phyloP scores from a whole-genome alignment of 1,284 basidiomycete genomes.

The Trichosporon ovoides region DNA sequence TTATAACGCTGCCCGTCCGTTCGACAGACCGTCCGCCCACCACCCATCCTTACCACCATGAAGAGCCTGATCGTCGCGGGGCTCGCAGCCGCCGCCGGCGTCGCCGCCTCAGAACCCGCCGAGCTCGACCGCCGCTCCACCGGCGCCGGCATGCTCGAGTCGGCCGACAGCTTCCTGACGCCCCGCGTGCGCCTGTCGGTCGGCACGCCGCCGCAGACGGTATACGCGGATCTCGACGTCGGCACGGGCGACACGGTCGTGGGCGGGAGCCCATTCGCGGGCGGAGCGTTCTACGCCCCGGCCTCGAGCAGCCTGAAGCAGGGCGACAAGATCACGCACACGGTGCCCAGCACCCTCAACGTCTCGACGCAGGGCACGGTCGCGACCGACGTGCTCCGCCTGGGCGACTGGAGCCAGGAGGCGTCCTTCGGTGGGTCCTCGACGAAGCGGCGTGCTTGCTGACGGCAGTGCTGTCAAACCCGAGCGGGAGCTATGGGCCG shows the following conservation, averaged over 20 bases:
- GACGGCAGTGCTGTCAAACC: background rate
- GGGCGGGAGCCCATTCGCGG: background rate
- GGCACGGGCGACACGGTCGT: background rate
- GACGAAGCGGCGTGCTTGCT: background rate
- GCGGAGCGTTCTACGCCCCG: background rate
- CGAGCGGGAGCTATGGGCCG: background rate
- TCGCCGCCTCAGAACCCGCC: background rate
- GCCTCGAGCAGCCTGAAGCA: background rate
- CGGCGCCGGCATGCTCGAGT: conserved; percentile 1
- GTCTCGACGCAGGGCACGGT: background rate
- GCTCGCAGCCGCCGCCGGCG: background rate
- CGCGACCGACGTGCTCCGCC: background rate
- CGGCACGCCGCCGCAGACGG: conserved; percentile 3
- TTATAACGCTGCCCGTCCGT: background rate
- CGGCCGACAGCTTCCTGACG: background rate
- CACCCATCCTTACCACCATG: background rate
- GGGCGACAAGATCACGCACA: background rate
- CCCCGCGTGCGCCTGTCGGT: background rate
- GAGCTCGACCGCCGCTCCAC: background rate
- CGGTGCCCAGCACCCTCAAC: background rate
- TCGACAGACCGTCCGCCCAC: background rate
- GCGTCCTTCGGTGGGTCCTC: background rate
- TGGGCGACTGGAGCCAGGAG: background rate
- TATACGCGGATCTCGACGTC: background rate
- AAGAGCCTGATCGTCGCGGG: background rate